These are phyloP conservation scores for Sporothrix sp. DNA, from an alignment of 2,329 filamentous ascomycete genomes.

Conservation along the genomic window DNA sequence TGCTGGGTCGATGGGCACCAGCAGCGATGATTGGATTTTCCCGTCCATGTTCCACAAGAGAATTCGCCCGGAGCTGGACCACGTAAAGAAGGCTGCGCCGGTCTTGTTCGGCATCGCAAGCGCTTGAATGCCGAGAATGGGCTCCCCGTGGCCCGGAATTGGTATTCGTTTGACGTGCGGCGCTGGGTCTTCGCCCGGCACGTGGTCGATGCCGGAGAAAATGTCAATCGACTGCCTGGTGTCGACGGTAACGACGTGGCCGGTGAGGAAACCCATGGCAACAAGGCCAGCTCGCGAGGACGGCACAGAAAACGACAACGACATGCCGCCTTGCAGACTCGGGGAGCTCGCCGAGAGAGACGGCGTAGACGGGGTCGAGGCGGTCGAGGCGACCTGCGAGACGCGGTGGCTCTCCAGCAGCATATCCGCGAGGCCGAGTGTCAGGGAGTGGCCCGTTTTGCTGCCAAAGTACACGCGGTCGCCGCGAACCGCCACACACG, in stretches of 20 bases:
- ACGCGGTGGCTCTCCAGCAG: constrained; percentile 21
- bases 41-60: constrained; percentile 76
- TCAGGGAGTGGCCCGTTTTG: constrained; percentile 49
- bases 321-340: neutral
- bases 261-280: constrained; percentile 58
- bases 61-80: constrained; percentile 72
- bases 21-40: constrained; percentile 51
- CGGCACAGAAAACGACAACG: constrained; percentile 27
- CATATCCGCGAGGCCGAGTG: constrained; percentile 41
- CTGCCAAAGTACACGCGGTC: constrained; percentile 59
- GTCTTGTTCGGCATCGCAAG: constrained; percentile 50
- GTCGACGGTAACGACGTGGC: constrained; percentile 67
- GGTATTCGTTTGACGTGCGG: constrained; percentile 36
- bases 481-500: constrained; percentile 53
- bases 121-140: constrained; percentile 63
- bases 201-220: constrained; percentile 36
- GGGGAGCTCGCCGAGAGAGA: neutral
- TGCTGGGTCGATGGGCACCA: constrained; percentile 59
- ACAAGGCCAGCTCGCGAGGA: constrained; percentile 40
- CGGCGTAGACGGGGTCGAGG: constrained; percentile 26
- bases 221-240: constrained; percentile 65
- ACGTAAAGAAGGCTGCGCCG: constrained; percentile 73
- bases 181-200: constrained; percentile 31
- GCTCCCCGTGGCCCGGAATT: constrained; percentile 53
- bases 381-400: neutral